Base-by-base conservation (phyloP, 1,284 basidiomycete species). In the Sporisorium iseilematis-ciliati region DNA sequence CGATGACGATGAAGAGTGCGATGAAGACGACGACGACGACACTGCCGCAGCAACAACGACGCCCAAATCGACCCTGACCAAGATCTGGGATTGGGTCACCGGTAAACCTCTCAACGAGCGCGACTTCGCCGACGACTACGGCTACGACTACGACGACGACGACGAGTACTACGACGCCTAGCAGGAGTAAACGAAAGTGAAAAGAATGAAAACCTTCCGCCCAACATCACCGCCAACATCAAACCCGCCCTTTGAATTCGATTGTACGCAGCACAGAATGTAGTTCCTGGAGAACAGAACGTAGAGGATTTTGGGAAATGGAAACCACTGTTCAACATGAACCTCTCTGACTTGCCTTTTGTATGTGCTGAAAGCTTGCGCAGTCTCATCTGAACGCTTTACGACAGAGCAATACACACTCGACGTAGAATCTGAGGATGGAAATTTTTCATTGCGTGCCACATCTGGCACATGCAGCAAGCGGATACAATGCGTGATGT, bases 21-120 rank as follows among this genome's bases (percentile, higher is more conserved):
- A 66, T 11, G 67, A 70, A 1, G 51, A 52, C 0, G 59, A 67
- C 0, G 59, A 67, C 8, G 64, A 43, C n/a, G 31, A 14, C 35
- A 38, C 35, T 38, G 35, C 35, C 4, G 35, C 35, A 16, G 16
- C 21, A 25, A n/a, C 20, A 11, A 25, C 41, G 0, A 31, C 33
- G 4, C 42, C 63, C n/a, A 62, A 57, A 11, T 53, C 49, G 4
- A 26, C 67, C 6, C 8, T 74, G 26, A 38, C 60, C 11, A 57
- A 65, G 16, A 65, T 74, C 1, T 74, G 71, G 71, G 62, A 68
- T 35, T 74, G 71, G 71, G 46, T 74, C 4, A 61, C 71, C 3
- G 61, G 61, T 5, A 57, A 67, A 29, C 53, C 57, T 0, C 45
- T 65, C 31, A 56, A 64, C 45, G 38, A 63, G 31, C 60, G 60